These are phyloP conservation scores for Elsinoe australis DNA, from an alignment of 2,329 filamentous ascomycete genomes.

Conservation along the genomic window DNA sequence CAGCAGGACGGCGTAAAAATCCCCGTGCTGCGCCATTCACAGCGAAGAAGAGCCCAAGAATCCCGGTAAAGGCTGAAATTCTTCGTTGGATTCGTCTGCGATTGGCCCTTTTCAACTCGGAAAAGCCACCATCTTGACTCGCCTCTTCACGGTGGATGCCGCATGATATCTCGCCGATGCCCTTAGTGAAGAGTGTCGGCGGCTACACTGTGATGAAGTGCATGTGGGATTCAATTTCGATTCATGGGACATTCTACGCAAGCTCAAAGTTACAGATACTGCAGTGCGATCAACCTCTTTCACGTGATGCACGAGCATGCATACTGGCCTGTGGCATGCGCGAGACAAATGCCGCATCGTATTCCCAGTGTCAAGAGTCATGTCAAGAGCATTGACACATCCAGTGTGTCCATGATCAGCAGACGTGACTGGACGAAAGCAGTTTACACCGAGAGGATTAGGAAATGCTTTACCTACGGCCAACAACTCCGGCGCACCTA, in stretches of 20 bases:
- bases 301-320: too few relatives aligned
- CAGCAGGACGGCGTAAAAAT: not conserved
- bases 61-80: conserved; percentile 4
- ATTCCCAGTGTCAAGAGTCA: conserved; percentile 11
- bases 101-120: not conserved
- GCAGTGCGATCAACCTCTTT: too few relatives aligned
- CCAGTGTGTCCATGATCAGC: conserved; percentile 9
- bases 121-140: conserved; percentile 10
- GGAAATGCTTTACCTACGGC: not conserved
- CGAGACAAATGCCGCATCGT: too few relatives aligned
- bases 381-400: not conserved
- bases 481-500: conserved; percentile 7
- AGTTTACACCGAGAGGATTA: not conserved
- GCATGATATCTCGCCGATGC: not conserved
- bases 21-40: conserved; percentile 9
- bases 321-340: too few relatives aligned
- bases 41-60: conserved; percentile 9
- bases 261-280: too few relatives aligned
- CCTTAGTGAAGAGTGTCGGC: not conserved
- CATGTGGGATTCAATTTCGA: not conserved
- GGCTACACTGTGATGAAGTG: conserved; percentile 11
- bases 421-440: not conserved
- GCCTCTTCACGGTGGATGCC: too few relatives aligned
- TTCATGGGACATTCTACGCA: too few relatives aligned
- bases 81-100: not conserved